Percentiles rank a stretch among this genome's conserved stretches.
Conservation (phyloP, 257 asterid species). For the Anisodus acutangulus region DNA sequence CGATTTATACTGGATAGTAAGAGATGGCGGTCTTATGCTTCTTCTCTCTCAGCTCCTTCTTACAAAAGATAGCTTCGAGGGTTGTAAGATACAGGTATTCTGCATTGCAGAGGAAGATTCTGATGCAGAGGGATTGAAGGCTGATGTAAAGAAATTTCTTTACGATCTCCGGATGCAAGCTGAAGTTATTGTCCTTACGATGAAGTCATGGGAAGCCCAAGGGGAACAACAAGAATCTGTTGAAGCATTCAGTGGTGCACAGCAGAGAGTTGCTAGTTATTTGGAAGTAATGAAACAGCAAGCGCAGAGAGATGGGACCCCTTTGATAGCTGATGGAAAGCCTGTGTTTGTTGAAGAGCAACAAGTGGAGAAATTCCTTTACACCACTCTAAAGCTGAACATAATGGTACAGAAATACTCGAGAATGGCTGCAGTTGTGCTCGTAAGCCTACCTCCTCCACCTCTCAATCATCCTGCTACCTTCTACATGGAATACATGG, state of each 20-base stretch:
- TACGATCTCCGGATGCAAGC: conserved; percentile 98
- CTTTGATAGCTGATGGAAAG: conserved; percentile 81
- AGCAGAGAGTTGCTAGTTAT: conserved; percentile 66
- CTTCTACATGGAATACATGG: conserved; percentile 98
- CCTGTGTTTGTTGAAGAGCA: conserved; percentile 67
- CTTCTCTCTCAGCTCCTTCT: conserved; percentile 95
- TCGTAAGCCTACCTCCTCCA: conserved; percentile 95
- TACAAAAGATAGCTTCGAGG: conserved; percentile 90
- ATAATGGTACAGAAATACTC: conserved; percentile 80
- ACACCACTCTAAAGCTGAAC: conserved; percentile 83
- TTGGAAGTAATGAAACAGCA: conserved; percentile 62
- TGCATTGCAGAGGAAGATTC: conserved; percentile 98
- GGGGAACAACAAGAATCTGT: conserved; percentile 76
- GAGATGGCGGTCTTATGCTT: conserved; percentile 98
- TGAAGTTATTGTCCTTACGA: conserved; percentile 87
- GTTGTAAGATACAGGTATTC: conserved; percentile 94
- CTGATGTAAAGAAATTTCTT: conserved; percentile 88
- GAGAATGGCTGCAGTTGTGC: conserved; percentile 95
- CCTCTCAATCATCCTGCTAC: conserved; percentile 85
- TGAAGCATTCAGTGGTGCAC: conserved; percentile 75
- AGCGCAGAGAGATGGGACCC: conserved; percentile 59
- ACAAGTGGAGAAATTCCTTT: conserved; percentile 86
- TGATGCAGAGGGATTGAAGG: conserved; percentile 86
- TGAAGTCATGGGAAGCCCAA: conserved; percentile 90
- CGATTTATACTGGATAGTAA: conserved; percentile 93